These are phyloP conservation scores for Salix viminalis DNA, from an alignment of 345 rosid genomes.

Conservation along the genomic window DNA sequence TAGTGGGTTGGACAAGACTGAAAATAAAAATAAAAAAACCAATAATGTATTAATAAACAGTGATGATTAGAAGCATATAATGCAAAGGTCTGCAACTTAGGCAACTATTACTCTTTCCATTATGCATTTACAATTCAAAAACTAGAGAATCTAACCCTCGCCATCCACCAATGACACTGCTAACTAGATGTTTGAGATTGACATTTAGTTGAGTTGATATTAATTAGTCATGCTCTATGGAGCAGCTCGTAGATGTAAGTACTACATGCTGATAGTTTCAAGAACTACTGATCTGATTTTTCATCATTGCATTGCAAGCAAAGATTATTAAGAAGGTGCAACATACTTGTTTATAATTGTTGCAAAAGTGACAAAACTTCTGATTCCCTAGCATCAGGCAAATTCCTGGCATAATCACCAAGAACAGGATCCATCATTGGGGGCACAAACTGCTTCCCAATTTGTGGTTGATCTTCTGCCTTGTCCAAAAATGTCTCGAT, in stretches of 20 bases:
- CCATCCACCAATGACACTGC: background rate
- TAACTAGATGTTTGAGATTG: background rate
- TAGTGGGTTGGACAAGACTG: background rate
- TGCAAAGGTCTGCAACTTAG: background rate
- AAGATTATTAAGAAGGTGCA: background rate
- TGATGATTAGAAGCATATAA: background rate
- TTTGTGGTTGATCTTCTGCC: slow-evolving; percentile 97
- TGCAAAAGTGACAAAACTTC: slow-evolving; percentile 94
- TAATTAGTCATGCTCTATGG: background rate
- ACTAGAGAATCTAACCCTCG: background rate
- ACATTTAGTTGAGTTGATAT: background rate
- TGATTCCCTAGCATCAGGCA: slow-evolving; percentile 99
- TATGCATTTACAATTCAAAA: background rate
- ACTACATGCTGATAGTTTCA: background rate
- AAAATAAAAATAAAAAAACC: background rate
- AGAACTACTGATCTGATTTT: background rate
- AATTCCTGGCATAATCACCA: slow-evolving; percentile 93
- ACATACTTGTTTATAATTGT: slow-evolving; percentile 95
- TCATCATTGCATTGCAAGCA: background rate
- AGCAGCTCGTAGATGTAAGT: background rate
- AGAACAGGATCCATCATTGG: slow-evolving; percentile 99
- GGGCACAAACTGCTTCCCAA: slow-evolving; percentile 97
- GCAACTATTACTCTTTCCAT: background rate
- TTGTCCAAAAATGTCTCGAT: slow-evolving; percentile 98
- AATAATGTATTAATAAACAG: background rate